Evolutionary conservation across 2,329 filamentous ascomycete genomes (phyloP).

Genomic region (Phialophora macrospora): DNA sequence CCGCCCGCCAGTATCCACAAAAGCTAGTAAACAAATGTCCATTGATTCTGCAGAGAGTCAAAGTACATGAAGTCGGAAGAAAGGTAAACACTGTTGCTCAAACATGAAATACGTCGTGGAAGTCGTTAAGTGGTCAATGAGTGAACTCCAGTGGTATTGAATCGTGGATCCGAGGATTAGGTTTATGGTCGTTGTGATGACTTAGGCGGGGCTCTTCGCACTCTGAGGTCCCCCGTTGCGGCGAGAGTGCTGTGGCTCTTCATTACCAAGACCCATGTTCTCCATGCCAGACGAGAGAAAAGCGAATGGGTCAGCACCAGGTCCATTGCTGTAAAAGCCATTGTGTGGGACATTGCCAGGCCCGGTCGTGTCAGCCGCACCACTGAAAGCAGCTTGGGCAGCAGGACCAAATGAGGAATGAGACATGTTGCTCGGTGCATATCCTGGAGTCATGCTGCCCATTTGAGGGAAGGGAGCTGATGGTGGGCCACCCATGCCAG

Average conservation of each 20-base stretch:
- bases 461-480: conserved; percentile 73
- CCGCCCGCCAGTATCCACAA: conserved; percentile 37
- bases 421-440: conserved; percentile 73
- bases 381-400: conserved; percentile 92
- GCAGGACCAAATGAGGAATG: conserved; percentile 90
- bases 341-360: conserved; percentile 76
- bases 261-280: conserved; percentile 60
- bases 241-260: conserved; percentile 47
- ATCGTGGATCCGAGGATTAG: conserved; percentile 14
- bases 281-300: conserved; percentile 67
- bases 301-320: conserved; percentile 65
- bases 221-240: conserved; percentile 53
- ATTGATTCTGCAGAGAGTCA: conserved; percentile 32
- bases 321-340: conserved; percentile 67
- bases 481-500: conserved; percentile 76
- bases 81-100: conserved; percentile 35
- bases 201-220: conserved; percentile 49
- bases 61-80: conserved; percentile 32
- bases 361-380: conserved; percentile 75
- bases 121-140: conserved; percentile 33
- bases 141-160: conserved; percentile 29
- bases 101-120: conserved; percentile 35
- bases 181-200: background rate
- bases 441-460: conserved; percentile 75
- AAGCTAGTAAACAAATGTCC: conserved; percentile 37